Evolutionary conservation across 768 basidiomycete species (phyloP).

Genomic region (Pisolithus tinctorius): DNA sequence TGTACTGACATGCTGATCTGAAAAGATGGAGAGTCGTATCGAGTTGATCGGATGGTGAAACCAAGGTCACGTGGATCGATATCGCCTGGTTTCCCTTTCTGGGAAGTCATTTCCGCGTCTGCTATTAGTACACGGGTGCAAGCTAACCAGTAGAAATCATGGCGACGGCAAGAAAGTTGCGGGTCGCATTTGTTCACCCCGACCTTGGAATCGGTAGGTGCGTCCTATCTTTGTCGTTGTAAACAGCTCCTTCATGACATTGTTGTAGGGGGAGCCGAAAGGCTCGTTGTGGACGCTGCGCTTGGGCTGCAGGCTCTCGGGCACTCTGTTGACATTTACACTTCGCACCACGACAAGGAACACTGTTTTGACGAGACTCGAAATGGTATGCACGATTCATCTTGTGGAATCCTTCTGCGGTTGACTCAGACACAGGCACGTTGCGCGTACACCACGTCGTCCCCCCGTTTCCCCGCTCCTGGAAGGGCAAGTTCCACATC

Average conservation of each 20-base stretch:
- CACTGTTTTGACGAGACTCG: conserved; percentile 93
- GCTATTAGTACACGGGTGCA: too few relatives aligned
- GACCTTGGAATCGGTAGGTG: conserved; percentile 85
- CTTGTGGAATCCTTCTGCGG: neutral
- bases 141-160: neutral
- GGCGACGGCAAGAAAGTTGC: conserved; percentile 22
- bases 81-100: too few relatives aligned
- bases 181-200: conserved; percentile 85
- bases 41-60: too few relatives aligned
- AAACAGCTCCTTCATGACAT: neutral
- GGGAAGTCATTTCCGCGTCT: too few relatives aligned
- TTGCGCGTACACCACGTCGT: conserved; percentile 66
- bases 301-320: conserved; percentile 80
- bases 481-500: conserved; percentile 81
- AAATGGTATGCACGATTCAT: conserved; percentile 53
- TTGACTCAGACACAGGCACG: conserved; percentile 46
- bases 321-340: conserved; percentile 84
- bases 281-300: conserved; percentile 92
- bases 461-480: conserved; percentile 74
- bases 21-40: too few relatives aligned
- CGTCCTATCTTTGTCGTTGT: neutral
- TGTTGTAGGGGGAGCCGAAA: conserved; percentile 81
- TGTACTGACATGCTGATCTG: conserved; percentile 39
- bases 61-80: too few relatives aligned
- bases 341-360: conserved; percentile 81